Conservation (phyloP, 495 filamentous ascomycete genomes). For the Penicillium psychrofluorescens region DNA sequence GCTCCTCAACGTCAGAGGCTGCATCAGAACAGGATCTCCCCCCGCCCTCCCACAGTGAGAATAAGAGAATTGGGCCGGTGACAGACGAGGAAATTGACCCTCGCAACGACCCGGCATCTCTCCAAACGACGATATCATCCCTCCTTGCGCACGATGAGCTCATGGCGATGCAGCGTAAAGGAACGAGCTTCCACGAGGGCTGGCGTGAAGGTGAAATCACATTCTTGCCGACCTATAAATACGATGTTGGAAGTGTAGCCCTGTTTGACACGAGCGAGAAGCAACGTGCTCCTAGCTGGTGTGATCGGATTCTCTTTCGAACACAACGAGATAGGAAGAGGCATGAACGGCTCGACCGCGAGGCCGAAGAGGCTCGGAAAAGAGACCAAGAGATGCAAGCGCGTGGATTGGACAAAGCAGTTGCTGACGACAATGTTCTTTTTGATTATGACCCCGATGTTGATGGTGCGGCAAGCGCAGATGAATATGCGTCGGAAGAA, state of each 20-base stretch:
- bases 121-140: conserved; percentile 80
- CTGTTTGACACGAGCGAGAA: conserved; percentile 95
- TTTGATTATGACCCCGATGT: conserved; percentile 83
- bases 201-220: conserved; percentile 85
- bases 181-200: conserved; percentile 79
- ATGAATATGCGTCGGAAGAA: conserved; percentile 45
- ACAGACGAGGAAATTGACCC: conserved; percentile 35
- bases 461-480: conserved; percentile 50
- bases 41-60: conserved; percentile 1
- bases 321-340: conserved; percentile 60
- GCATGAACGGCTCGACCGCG: conserved; percentile 60
- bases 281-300: conserved; percentile 88
- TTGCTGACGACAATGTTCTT: conserved; percentile 73
- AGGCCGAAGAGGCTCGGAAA: conserved; percentile 59
- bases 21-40: not conserved
- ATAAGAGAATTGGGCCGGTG: conserved; percentile 10
- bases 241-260: conserved; percentile 89
- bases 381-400: conserved; percentile 81
- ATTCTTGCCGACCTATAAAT: conserved; percentile 93
- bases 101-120: conserved; percentile 50
- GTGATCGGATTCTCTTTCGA: conserved; percentile 89
- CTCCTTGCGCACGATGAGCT: conserved; percentile 90
- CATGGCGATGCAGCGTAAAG: conserved; percentile 58
- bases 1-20: conserved; percentile 4
- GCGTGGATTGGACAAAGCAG: conserved; percentile 65